phyloP scores from a whole-genome alignment of 202 grass and related monocot genomes.

The Miscanthus sacchariflorus region DNA sequence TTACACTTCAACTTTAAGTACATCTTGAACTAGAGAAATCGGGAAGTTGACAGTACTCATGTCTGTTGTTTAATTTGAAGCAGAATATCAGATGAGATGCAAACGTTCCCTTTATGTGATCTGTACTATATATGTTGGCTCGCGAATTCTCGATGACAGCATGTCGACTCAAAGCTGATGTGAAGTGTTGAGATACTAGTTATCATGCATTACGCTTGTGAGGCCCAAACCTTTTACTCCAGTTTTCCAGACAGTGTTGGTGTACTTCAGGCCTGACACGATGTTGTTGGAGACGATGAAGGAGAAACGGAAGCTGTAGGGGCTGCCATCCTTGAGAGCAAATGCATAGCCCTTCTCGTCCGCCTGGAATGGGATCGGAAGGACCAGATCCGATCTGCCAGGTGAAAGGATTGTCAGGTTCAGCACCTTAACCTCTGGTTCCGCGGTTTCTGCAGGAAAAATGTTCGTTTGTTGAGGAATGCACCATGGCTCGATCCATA shows the following conservation, averaged over 20 bases:
- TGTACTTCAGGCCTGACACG: conserved; percentile 89
- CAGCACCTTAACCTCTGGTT: conserved; percentile 83
- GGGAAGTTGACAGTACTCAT: no score
- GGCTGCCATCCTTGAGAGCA: conserved; percentile 86
- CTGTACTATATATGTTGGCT: no score
- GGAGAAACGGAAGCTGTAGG: conserved; percentile 80
- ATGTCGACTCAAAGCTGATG: neutral
- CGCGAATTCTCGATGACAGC: neutral
- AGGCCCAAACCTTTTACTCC: conserved; percentile 65
- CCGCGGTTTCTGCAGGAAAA: conserved; percentile 63
- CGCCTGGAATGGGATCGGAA: conserved; percentile 77
- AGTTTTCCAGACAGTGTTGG: conserved; percentile 93
- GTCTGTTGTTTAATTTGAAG: no score
- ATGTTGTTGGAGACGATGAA: conserved; percentile 90
- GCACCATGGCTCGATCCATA: neutral
- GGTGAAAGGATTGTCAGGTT: conserved; percentile 78
- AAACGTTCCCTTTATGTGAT: neutral
- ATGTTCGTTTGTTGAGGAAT: neutral
- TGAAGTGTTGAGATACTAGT: neutral
- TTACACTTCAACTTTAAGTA: neutral
- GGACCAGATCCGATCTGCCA: conserved; percentile 55
- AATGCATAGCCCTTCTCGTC: conserved; percentile 80
- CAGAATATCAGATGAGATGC: no score
- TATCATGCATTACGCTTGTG: neutral
- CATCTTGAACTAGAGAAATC: neutral